A percentile compares a stretch with the other conserved stretches of the same genome.
Conservation (phyloP, 805 yeast genomes). For the Candida tallmaniae region DNA sequence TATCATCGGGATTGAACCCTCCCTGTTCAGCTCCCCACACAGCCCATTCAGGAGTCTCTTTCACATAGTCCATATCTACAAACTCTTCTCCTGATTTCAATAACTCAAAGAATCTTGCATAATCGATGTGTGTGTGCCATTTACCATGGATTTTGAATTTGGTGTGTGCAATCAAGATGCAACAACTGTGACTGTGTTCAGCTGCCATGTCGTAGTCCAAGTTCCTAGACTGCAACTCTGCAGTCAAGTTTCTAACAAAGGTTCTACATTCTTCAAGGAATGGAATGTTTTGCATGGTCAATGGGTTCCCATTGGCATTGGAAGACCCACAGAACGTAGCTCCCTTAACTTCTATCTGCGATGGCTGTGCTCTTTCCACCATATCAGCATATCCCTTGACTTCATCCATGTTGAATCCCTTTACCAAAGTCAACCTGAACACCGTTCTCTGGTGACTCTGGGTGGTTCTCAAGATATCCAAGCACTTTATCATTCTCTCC, state of each 20-base stretch:
- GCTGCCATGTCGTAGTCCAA: slow-evolving; percentile 81
- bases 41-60: slow-evolving; percentile 88
- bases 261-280: slow-evolving; percentile 83
- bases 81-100: slow-evolving; percentile 63
- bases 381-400: slow-evolving; percentile 79
- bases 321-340: slow-evolving; percentile 95
- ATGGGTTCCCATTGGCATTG: slow-evolving; percentile 74
- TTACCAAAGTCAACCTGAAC: slow-evolving; percentile 82
- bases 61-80: slow-evolving; percentile 73
- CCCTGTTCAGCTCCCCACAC: slow-evolving; percentile 80
- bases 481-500: slow-evolving; percentile 79
- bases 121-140: slow-evolving; percentile 91
- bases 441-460: slow-evolving; percentile 87
- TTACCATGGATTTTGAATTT: slow-evolving; percentile 64
- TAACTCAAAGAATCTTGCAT: slow-evolving; percentile 67
- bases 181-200: slow-evolving; percentile 93
- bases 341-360: slow-evolving; percentile 89
- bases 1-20: slow-evolving; percentile 87
- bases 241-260: slow-evolving; percentile 62
- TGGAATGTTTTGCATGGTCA: slow-evolving; percentile 94
- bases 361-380: slow-evolving; percentile 76
- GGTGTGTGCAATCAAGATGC: slow-evolving; percentile 75
- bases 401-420: slow-evolving; percentile 86
- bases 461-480: slow-evolving; percentile 68
- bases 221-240: slow-evolving; percentile 62